A percentile compares a stretch with the other conserved stretches of the same genome.
phyloP scores from a whole-genome alignment of 2,329 filamentous ascomycete genomes.

The Trichoderma cornu-damae region DNA sequence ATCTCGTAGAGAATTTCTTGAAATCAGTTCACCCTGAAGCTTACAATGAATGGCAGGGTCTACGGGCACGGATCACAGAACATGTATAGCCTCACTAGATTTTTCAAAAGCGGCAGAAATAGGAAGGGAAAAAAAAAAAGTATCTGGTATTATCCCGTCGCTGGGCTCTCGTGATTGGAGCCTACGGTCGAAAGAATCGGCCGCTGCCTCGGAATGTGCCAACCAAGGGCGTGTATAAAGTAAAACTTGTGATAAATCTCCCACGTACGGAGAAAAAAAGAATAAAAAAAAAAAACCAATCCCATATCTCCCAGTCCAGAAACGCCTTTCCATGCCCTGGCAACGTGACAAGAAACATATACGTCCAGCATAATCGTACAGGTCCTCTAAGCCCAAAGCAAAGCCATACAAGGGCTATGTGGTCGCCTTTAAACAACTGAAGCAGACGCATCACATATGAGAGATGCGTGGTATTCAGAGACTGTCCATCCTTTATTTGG shows the following conservation, averaged over 20 bases:
- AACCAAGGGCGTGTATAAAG: constrained; percentile 17
- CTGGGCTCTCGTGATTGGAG: constrained; percentile 9
- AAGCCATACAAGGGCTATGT: constrained; percentile 7
- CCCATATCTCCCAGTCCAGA: constrained; percentile 15
- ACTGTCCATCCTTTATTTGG: constrained; percentile 8
- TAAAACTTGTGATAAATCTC: constrained; percentile 15
- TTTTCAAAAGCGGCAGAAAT: constrained; percentile 2
- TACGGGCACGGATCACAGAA: neutral
- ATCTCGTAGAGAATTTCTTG: no score
- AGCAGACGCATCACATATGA: neutral
- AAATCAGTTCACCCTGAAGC: no score
- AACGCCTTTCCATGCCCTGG: constrained; percentile 22
- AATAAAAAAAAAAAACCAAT: no score
- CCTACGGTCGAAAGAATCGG: constrained; percentile 12
- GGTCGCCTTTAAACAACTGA: constrained; percentile 5
- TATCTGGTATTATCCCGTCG: constrained; percentile 18
- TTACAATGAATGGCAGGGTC: no score
- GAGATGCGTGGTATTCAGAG: constrained; percentile 19
- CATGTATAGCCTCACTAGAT: neutral
- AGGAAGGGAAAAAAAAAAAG: constrained; percentile 8
- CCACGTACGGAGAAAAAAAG: neutral
- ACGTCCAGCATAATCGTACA: constrained; percentile 23
- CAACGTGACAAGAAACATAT: constrained; percentile 21
- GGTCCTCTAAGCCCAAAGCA: constrained; percentile 16
- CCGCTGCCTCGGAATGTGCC: constrained; percentile 15